Evolutionary conservation across 192 early-diverging fungal genomes (phyloP).

Genomic region (Dimargaris cristalligena): DNA sequence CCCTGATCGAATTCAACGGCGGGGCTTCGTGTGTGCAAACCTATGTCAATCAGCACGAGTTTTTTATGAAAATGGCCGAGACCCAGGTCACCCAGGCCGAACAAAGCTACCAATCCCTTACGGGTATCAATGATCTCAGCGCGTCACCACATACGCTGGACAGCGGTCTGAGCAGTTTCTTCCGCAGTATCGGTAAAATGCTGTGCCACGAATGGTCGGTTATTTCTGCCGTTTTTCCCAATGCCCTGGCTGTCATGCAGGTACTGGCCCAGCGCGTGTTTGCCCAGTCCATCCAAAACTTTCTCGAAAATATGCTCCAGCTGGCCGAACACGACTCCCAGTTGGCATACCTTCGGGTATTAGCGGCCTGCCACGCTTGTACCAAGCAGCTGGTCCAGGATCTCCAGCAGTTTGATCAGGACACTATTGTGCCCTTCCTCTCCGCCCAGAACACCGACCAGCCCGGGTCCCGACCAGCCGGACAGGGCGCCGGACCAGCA

Average conservation of each 20-base stretch:
- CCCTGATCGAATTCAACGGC: conserved; percentile 87
- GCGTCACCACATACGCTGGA: conserved; percentile 44
- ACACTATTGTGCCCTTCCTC: conserved; percentile 30
- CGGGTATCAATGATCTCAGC: conserved; percentile 23
- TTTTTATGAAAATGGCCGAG: conserved; percentile 64
- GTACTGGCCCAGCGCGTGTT: conserved; percentile 87
- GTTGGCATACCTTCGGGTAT: conserved; percentile 62
- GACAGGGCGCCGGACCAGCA: background rate
- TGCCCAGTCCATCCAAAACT: conserved; percentile 88
- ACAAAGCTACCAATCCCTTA: conserved; percentile 24
- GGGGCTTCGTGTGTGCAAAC: conserved; percentile 84
- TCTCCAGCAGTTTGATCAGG: conserved; percentile 64
- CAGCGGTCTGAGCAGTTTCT: conserved; percentile 55
- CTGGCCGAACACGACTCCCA: conserved; percentile 51
- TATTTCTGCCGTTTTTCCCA: conserved; percentile 88
- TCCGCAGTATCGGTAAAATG: conserved; percentile 64
- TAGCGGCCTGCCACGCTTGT: conserved; percentile 53
- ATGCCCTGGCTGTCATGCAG: conserved; percentile 78
- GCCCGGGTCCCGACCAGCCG: background rate
- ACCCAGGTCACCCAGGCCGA: conserved; percentile 27
- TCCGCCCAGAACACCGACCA: conserved; percentile 11
- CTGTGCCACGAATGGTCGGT: conserved; percentile 77
- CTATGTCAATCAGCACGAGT: conserved; percentile 95
- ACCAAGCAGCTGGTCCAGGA: conserved; percentile 55
- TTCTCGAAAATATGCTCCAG: conserved; percentile 62